phyloP scores from a whole-genome alignment of 1,284 basidiomycete species.

The Gyrodon tennesseensis region DNA sequence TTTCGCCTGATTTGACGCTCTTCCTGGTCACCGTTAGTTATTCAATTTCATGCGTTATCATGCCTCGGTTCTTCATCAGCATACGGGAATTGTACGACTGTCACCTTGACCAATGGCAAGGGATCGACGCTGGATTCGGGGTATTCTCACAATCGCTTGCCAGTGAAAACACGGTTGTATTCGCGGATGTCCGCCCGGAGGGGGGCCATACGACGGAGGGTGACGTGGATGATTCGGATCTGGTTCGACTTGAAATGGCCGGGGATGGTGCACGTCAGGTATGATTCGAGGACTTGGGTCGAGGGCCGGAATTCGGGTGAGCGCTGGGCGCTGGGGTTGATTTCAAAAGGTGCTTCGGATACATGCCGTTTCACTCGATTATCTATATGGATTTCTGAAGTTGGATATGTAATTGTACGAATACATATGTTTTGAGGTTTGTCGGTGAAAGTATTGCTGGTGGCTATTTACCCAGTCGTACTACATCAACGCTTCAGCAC shows the following conservation, averaged over 20 bases:
- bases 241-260: neutral
- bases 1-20: neutral
- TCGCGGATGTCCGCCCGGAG: neutral
- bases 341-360: neutral
- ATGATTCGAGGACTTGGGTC: neutral
- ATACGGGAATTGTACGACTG: conserved; percentile 23
- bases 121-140: conserved; percentile 25
- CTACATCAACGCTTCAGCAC: too few species aligned
- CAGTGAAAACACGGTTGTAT: neutral
- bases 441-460: too few species aligned
- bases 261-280: neutral
- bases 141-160: neutral
- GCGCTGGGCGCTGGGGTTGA: neutral
- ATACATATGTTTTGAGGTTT: too few species aligned
- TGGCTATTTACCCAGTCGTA: too few species aligned
- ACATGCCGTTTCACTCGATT: too few species aligned
- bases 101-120: conserved; percentile 12
- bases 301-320: too few species aligned
- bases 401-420: too few species aligned
- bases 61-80: conserved; percentile 28
- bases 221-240: neutral
- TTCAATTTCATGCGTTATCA: conserved; percentile 21
- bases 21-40: conserved; percentile 14
- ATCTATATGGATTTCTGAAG: too few species aligned
- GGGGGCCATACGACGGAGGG: neutral